A percentile compares a stretch with the other conserved stretches of the same genome.
These are phyloP conservation scores for Cercospora brassicicola DNA, from an alignment of 2,329 filamentous ascomycete genomes.

Conservation along the genomic window DNA sequence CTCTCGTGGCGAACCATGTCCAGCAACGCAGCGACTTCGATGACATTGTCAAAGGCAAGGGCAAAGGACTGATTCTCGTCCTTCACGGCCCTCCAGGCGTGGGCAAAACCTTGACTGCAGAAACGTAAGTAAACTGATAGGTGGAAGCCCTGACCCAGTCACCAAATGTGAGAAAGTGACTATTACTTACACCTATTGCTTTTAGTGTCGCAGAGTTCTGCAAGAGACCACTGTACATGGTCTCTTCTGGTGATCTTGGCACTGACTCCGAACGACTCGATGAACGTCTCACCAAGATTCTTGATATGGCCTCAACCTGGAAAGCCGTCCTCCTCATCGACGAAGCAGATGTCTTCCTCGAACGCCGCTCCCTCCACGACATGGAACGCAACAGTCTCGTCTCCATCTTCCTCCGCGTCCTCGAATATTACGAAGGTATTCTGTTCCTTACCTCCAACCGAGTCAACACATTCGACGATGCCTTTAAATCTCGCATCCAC, in stretches of 20 bases:
- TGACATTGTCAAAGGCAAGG: conserved; percentile 41
- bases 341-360: conserved; percentile 80
- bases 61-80: conserved; percentile 43
- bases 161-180: too few species aligned
- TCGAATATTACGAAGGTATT: conserved; percentile 44
- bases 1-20: conserved; percentile 37
- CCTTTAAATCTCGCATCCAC: conserved; percentile 43
- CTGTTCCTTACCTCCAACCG: conserved; percentile 44
- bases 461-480: conserved; percentile 39
- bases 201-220: conserved; percentile 35
- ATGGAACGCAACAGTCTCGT: conserved; percentile 82
- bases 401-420: conserved; percentile 50
- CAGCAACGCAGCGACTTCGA: conserved; percentile 33
- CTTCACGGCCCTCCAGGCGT: conserved; percentile 43
- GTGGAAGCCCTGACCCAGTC: too few species aligned
- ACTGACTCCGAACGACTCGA: conserved; percentile 52
- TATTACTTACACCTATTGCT: too few species aligned
- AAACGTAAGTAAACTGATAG: conserved; percentile 25
- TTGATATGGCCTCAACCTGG: conserved; percentile 83
- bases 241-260: conserved; percentile 34
- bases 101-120: conserved; percentile 46
- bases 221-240: conserved; percentile 48
- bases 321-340: conserved; percentile 83
- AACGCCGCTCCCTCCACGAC: conserved; percentile 77
- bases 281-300: conserved; percentile 50